Evolutionary conservation across 139 green algal genomes (phyloP).

Genomic region (Chlorella sp.): DNA sequence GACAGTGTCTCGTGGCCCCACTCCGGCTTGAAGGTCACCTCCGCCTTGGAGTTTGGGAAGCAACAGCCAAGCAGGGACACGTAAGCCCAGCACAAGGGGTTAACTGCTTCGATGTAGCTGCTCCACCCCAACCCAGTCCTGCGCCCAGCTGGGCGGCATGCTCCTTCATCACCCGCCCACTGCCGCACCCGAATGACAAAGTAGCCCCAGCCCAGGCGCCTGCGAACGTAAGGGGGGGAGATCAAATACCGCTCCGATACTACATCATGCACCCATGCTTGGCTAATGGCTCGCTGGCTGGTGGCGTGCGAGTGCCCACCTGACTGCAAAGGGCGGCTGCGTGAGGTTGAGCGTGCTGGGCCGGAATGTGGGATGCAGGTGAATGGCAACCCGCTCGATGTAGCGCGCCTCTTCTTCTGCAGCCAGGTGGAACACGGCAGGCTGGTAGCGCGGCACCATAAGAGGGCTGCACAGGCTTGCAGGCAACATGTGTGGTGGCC

Average conservation of each 20-base stretch:
- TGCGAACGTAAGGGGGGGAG: no score
- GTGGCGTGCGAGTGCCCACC: not conserved
- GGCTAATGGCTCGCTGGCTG: no score
- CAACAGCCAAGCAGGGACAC: no score
- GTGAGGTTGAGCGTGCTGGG: not conserved
- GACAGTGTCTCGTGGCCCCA: not conserved
- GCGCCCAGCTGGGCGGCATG: no score
- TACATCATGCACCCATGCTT: no score
- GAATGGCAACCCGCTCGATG: conserved; percentile 26
- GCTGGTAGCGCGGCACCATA: no score
- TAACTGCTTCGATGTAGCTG: no score
- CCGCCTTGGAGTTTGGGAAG: not conserved
- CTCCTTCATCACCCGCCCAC: no score
- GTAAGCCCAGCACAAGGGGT: no score
- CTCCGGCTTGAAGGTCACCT: not conserved
- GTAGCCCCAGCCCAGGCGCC: conserved; percentile 16
- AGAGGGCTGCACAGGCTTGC: no score
- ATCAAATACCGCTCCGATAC: no score
- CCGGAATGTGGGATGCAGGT: conserved; percentile 27
- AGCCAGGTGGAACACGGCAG: not conserved
- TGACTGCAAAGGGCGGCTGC: not conserved
- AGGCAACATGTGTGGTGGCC: not conserved
- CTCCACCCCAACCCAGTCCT: no score
- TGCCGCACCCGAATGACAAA: conserved; percentile 4
- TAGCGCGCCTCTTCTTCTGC: conserved; percentile 8